These are phyloP conservation scores for Stephanodiscus minutulus DNA, from an alignment of 108 stramenopile genomes.

Conservation along the genomic window DNA sequence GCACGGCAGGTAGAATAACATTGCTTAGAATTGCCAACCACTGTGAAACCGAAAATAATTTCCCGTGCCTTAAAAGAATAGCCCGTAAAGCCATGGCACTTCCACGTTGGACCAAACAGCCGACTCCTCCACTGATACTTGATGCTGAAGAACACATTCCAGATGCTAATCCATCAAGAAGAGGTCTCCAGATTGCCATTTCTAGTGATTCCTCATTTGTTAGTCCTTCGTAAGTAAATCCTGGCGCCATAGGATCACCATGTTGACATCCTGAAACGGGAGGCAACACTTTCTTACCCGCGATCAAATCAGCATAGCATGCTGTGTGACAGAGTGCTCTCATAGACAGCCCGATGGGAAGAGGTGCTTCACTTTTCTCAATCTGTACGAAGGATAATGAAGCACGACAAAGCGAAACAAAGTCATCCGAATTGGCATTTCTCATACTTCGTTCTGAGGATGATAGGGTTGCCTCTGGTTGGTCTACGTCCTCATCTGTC, in stretches of 20 bases:
- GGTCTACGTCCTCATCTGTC: conserved; percentile 22
- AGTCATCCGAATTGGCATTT: conserved; percentile 83
- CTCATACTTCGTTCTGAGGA: conserved; percentile 55
- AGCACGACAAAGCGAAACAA: conserved; percentile 77
- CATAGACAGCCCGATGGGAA: conserved; percentile 82
- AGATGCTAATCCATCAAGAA: conserved; percentile 81
- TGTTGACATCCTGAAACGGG: conserved; percentile 58
- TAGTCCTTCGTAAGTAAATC: conserved; percentile 77
- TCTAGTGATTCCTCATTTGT: conserved; percentile 66
- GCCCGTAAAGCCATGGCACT: conserved; percentile 80
- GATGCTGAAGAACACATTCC: conserved; percentile 62
- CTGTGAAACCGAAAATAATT: conserved; percentile 65
- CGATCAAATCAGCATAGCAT: conserved; percentile 87
- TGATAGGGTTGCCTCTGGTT: conserved; percentile 32
- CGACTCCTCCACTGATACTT: conserved; percentile 73
- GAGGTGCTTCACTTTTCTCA: conserved; percentile 50
- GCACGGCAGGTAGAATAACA: conserved; percentile 73
- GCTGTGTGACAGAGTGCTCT: conserved; percentile 88
- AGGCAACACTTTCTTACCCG: conserved; percentile 64
- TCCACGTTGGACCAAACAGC: conserved; percentile 82
- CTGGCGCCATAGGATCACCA: conserved; percentile 49
- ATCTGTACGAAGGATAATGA: conserved; percentile 76
- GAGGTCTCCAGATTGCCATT: conserved; percentile 85
- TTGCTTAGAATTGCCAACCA: conserved; percentile 61
- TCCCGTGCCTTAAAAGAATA: conserved; percentile 83